Evolutionary conservation across 1,139 yeast genomes (phyloP).

Genomic region (Diutina ranongensis): DNA sequence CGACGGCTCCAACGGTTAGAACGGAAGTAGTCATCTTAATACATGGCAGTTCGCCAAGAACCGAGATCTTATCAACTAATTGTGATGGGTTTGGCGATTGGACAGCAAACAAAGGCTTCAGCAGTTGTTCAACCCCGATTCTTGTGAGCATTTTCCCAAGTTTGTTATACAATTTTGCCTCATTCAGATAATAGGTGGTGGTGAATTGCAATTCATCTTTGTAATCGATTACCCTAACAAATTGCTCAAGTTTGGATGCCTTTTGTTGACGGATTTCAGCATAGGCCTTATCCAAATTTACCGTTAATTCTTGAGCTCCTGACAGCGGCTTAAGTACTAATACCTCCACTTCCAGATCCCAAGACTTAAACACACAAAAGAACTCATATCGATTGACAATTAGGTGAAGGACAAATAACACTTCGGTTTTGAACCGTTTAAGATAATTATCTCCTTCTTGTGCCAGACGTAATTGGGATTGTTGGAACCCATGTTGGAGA

Average conservation of each 20-base stretch:
- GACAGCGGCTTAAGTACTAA: conserved; percentile 61
- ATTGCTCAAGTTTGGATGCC: conserved; percentile 30
- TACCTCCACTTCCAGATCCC: conserved; percentile 43
- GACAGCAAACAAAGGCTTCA: conserved; percentile 52
- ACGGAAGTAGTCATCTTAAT: conserved; percentile 48
- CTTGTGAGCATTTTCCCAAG: conserved; percentile 42
- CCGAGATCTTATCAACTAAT: conserved; percentile 29
- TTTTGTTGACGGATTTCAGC: conserved; percentile 38
- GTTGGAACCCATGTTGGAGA: conserved; percentile 70
- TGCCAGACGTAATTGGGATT: conserved; percentile 40
- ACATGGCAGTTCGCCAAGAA: conserved; percentile 51
- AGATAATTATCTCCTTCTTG: conserved; percentile 40
- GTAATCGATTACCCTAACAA: conserved; percentile 38
- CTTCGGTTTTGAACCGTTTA: conserved; percentile 42
- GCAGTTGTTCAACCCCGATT: conserved; percentile 57
- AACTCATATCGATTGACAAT: conserved; percentile 71
- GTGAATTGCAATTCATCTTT: conserved; percentile 42
- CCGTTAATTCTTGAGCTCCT: conserved; percentile 55
- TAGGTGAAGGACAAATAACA: conserved; percentile 61
- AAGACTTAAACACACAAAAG: conserved; percentile 55
- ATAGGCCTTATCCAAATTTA: conserved; percentile 41
- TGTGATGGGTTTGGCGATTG: conserved; percentile 58
- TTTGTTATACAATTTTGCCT: conserved; percentile 38
- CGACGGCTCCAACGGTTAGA: conserved; percentile 58
- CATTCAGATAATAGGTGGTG: conserved; percentile 38